Evolutionary conservation across 164 flowering plant genomes (phyloP).

Genomic region (Buxus sempervirens): DNA sequence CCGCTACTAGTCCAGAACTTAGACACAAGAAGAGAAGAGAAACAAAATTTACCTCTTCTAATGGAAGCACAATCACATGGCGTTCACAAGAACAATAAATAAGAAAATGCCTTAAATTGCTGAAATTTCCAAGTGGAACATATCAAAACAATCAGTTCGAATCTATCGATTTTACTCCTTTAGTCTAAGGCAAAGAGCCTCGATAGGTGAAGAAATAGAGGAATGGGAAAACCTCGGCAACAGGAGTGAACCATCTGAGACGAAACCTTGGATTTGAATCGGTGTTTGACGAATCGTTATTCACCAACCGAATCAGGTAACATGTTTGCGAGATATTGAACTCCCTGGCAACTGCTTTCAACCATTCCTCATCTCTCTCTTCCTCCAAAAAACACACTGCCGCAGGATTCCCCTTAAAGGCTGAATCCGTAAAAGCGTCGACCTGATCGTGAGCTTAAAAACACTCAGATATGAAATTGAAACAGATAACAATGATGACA

Average conservation of each 20-base stretch:
- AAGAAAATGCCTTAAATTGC: neutral
- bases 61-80: too few relatives aligned
- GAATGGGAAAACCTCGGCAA: constrained; percentile 46
- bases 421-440: constrained; percentile 73
- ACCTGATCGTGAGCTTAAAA: constrained; percentile 36
- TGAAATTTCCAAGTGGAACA: neutral
- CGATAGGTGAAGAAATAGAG: neutral
- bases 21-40: too few relatives aligned
- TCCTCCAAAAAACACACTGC: constrained; percentile 80
- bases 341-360: constrained; percentile 66
- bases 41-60: too few relatives aligned
- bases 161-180: too few relatives aligned
- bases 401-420: constrained; percentile 90
- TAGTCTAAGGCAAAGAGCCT: too few relatives aligned
- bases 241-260: constrained; percentile 88
- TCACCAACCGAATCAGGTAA: constrained; percentile 41
- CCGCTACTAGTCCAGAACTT: too few relatives aligned
- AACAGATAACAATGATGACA: too few relatives aligned
- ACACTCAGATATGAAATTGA: neutral
- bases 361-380: constrained; percentile 61
- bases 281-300: neutral
- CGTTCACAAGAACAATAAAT: too few relatives aligned
- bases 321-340: constrained; percentile 65
- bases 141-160: neutral
- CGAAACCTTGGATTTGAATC: constrained; percentile 43